phyloP scores from a whole-genome alignment of 2,329 filamentous ascomycete genomes.

The Alternaria viburni region DNA sequence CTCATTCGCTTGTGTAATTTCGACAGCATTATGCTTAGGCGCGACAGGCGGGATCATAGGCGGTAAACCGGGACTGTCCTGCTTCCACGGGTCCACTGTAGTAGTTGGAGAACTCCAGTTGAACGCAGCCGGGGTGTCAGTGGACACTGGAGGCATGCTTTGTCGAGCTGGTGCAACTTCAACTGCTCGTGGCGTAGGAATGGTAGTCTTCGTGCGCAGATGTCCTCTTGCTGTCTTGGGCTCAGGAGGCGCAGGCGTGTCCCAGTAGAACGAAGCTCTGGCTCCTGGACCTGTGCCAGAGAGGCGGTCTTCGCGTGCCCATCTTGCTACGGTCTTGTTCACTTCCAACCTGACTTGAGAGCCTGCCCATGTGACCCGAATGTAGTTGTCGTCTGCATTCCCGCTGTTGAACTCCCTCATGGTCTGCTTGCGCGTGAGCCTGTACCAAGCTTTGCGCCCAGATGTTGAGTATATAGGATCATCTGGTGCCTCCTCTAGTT shows the following conservation, averaged over 20 bases:
- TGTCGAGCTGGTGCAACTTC: conserved; percentile 23
- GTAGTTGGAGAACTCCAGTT: conserved; percentile 42
- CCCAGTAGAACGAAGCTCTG: conserved; percentile 49
- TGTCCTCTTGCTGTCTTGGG: conserved; percentile 21
- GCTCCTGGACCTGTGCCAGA: conserved; percentile 44
- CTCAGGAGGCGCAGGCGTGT: conserved; percentile 32
- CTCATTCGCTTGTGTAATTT: conserved; percentile 27
- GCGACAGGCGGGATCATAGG: conserved; percentile 27
- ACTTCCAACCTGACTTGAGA: conserved; percentile 43
- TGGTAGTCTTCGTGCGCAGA: conserved; percentile 32
- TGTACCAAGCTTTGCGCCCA: conserved; percentile 49
- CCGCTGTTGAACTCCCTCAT: conserved; percentile 48
- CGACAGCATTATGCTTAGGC: conserved; percentile 18
- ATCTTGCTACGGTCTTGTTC: conserved; percentile 44
- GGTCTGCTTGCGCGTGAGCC: conserved; percentile 47
- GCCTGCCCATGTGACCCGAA: conserved; percentile 46
- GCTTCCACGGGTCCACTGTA: conserved; percentile 26
- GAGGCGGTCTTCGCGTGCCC: conserved; percentile 48
- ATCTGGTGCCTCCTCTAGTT: conserved; percentile 28
- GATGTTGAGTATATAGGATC: conserved; percentile 44
- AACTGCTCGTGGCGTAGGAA: conserved; percentile 20
- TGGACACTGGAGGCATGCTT: conserved; percentile 27
- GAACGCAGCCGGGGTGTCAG: conserved; percentile 36
- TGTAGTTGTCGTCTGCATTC: conserved; percentile 43
- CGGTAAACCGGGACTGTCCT: conserved; percentile 17